A percentile compares a stretch with the other conserved stretches of the same genome.
Evolutionary conservation across 257 asterid genomes (phyloP).

Genomic region (Gentiana dahurica): DNA sequence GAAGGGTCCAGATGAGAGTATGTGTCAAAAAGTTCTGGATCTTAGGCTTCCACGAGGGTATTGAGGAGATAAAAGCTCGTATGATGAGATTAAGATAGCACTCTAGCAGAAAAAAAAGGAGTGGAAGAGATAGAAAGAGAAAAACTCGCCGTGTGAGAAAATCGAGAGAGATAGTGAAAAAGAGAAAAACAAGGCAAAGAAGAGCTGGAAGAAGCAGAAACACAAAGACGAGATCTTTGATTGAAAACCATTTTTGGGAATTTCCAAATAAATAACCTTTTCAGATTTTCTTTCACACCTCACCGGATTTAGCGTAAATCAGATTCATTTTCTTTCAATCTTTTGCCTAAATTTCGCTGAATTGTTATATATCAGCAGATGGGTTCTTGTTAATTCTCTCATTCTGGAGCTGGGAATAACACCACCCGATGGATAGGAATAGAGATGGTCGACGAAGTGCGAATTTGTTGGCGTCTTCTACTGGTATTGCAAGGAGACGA

Average conservation of each 20-base stretch:
- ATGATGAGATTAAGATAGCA: constrained; percentile 40
- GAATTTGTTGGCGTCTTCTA: constrained; percentile 62
- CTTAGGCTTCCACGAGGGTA: constrained; percentile 65
- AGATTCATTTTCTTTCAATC: constrained; percentile 2
- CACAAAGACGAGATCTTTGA: constrained; percentile 22
- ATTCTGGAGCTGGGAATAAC: background rate
- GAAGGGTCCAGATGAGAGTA: constrained; percentile 10
- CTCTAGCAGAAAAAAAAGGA: constrained; percentile 12
- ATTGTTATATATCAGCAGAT: background rate
- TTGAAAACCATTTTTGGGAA: constrained; percentile 20
- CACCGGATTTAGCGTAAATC: constrained; percentile 4
- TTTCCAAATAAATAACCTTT: constrained; percentile 5
- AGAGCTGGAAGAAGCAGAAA: constrained; percentile 3
- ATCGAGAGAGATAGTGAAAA: constrained; percentile 10
- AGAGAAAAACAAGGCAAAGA: constrained; percentile 6
- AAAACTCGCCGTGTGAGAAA: constrained; percentile 13
- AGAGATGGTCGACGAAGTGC: constrained; percentile 77
- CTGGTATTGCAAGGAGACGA: constrained; percentile 62
- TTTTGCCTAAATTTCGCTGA: constrained; percentile 24
- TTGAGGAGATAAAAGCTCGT: constrained; percentile 19
- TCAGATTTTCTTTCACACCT: background rate
- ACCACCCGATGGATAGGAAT: constrained; percentile 61
- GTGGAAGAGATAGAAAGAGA: constrained; percentile 20
- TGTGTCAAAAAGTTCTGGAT: constrained; percentile 28
- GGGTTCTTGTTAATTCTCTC: constrained; percentile 5